Percentiles rank a stretch among this genome's conserved stretches.
phyloP scores from a whole-genome alignment of 805 yeast genomes.

The Kodamaea restingae region DNA sequence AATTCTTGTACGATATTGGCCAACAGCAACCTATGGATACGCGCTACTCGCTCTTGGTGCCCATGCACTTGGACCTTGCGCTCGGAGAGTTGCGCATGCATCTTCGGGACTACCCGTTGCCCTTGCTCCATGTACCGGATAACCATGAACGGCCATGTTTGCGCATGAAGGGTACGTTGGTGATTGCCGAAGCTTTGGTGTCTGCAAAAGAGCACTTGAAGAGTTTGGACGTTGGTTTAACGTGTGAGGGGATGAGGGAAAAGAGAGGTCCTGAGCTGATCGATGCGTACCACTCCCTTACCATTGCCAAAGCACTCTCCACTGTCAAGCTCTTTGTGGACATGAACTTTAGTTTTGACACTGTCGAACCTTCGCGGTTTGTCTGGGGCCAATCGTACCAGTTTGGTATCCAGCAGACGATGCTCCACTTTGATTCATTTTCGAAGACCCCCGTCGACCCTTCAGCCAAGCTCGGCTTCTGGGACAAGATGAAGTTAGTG shows the following conservation, averaged over 20 bases:
- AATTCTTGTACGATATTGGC: slow-evolving; percentile 69
- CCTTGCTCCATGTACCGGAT: slow-evolving; percentile 68
- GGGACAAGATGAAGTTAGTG: slow-evolving; percentile 82
- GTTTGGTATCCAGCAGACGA: slow-evolving; percentile 77
- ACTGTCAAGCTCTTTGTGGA: slow-evolving; percentile 70
- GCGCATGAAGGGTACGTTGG: slow-evolving; percentile 55
- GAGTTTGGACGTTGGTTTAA: slow-evolving; percentile 54
- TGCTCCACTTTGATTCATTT: slow-evolving; percentile 74
- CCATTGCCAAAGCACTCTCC: slow-evolving; percentile 71
- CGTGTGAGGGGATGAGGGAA: slow-evolving; percentile 32
- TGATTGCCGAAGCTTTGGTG: slow-evolving; percentile 63
- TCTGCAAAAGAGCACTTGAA: slow-evolving; percentile 51
- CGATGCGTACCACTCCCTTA: slow-evolving; percentile 45
- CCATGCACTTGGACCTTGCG: slow-evolving; percentile 53
- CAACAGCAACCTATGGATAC: slow-evolving; percentile 78
- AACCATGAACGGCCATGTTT: slow-evolving; percentile 20
- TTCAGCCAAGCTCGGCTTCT: slow-evolving; percentile 78
- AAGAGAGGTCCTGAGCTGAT: slow-evolving; percentile 12
- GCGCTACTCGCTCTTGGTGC: slow-evolving; percentile 62
- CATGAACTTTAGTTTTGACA: slow-evolving; percentile 49
- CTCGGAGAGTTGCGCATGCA: slow-evolving; percentile 65
- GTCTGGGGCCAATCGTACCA: slow-evolving; percentile 85
- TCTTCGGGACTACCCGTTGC: slow-evolving; percentile 82
- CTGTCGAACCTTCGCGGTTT: slow-evolving; percentile 58
- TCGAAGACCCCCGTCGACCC: slow-evolving; percentile 90